Percentiles rank a stretch among this genome's conserved stretches.
Evolutionary conservation across 169 alveolate species (phyloP).

Genomic region (Plasmodium relictum): DNA sequence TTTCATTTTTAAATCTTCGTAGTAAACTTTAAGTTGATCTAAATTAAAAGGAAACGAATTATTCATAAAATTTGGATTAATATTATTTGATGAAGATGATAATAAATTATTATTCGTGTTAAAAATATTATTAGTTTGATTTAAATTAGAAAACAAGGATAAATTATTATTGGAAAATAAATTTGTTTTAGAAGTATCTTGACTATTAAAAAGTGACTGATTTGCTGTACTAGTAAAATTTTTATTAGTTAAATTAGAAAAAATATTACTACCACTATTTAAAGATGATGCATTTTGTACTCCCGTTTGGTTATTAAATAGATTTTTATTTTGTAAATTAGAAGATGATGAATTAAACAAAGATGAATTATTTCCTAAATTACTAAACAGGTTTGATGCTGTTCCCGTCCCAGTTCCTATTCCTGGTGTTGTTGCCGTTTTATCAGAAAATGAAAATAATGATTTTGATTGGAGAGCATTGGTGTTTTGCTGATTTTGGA

Average conservation of each 20-base stretch:
- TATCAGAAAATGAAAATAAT: neutral
- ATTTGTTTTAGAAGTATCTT: neutral
- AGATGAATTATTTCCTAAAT: neutral
- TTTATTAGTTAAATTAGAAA: neutral
- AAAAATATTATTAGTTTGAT: neutral
- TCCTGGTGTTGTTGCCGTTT: neutral
- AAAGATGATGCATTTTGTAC: neutral
- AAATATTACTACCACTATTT: neutral
- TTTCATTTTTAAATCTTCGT: conserved; percentile 43
- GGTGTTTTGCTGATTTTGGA: conserved; percentile 2
- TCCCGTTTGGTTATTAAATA: neutral
- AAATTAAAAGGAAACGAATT: neutral
- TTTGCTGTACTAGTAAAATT: neutral
- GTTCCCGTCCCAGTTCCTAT: neutral
- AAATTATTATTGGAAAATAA: neutral
- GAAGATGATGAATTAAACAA: neutral
- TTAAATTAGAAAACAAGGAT: conserved; percentile 24
- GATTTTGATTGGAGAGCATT: neutral
- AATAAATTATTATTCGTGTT: neutral
- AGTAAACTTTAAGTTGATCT: conserved; percentile 29
- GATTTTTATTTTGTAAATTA: neutral
- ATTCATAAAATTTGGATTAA: neutral
- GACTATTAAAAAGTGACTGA: conserved; percentile 1
- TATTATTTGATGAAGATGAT: neutral
- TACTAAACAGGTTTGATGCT: neutral